Base-by-base conservation (phyloP, 1,284 basidiomycete species). In the Golubevia sp. region DNA sequence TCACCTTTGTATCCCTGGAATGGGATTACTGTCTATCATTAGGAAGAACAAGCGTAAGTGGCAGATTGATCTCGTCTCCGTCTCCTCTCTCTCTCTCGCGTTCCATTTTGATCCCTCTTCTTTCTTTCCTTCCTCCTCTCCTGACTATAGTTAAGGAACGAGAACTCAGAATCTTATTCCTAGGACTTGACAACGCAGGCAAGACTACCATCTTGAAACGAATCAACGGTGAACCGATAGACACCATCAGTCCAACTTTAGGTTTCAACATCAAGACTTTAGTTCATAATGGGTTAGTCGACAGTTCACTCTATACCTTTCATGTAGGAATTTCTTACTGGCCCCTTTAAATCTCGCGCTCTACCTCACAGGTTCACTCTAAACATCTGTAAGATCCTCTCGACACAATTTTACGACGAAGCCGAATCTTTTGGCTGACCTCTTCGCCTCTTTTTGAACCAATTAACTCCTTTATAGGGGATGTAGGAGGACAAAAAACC, bases 251-350 rank as follows among this genome's bases (percentile, higher is more conserved):
- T 71, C 97, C 97, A 0, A 99, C 97, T 1, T 86, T 99, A 3
- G 97, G 97, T 4, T 99, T 99, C 88, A 97, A 97, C 83, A 99
- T 99, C 87, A 95, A 95, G 86, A 97, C 95, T 1, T 92, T 99
- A 71, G 87, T 91, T 24, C 92, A 97, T 81, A 88, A 90, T 84
- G 91, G 91, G 91, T 97, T 85, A 86, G 92, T 85, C 53, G 30
- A 55, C 54, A 34, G 11, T n/a, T 55, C 15, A 44, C 59, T 55
- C 7, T 58, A 51, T 18, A 55, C 55, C 3, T 58, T 38, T 55
- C 34, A 61, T 64, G 26, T 63, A 26, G 23, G 56, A 26, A 27
- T 50, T 54, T 24, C 38, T 55, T 20, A 49, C 49, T 53, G 21
- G 38, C 49, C 63, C 26, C 49, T 67, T 49, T 49, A 68, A 49